Evolutionary conservation across 2,329 filamentous ascomycete genomes (phyloP), one percentile per base, ranked within the genome.

Genomic region (Hypomyces perniciosus): DNA sequence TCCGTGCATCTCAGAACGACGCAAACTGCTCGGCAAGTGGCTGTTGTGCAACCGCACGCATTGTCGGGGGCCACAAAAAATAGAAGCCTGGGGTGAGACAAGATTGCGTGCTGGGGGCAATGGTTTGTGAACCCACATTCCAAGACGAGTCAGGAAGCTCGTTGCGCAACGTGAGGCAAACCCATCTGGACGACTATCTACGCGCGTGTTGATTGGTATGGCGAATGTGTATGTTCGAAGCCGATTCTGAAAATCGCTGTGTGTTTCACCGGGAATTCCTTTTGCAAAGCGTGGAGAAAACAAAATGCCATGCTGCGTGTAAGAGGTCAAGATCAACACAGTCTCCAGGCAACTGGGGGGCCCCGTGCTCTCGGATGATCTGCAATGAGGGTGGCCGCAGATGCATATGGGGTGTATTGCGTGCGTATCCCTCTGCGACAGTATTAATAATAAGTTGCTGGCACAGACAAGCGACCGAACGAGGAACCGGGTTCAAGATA

Each of bases 361-460:
- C 50, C 50, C 44, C 50, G 50, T 52, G 50, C 40, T 44, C 45
- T 41, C 35, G 33, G 34, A 44, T 34, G 50, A 52, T 52, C 50
- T 52, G 50, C 50, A 52, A 46, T 45, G 39, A 48, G 45, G 50
- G 50, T 48, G 41, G 50, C 20, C 35, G 35, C 50, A 39, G 45
- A 48, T 48, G 48, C 43, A 30, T 20, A 35, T 35, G 33, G 12
- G 12, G 33, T 35, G 45, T 37, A 50, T 31, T 39, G 28, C 9
- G 12, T 12, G 39, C 34, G 30, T 40, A 45, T 50, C 40, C 47
- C 31, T 44, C 20, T 33, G 34, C 13, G 47, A 44, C 47, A 44
- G 27, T 20, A 20, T 20, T 2, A 20, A 20, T 2, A 20, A 20
- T 20, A 20, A 20, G 20, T 20, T 20, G 20, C 20, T 20, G 20